Evolutionary conservation across 306 rosid species (phyloP).

Genomic region (Vigna angularis): DNA sequence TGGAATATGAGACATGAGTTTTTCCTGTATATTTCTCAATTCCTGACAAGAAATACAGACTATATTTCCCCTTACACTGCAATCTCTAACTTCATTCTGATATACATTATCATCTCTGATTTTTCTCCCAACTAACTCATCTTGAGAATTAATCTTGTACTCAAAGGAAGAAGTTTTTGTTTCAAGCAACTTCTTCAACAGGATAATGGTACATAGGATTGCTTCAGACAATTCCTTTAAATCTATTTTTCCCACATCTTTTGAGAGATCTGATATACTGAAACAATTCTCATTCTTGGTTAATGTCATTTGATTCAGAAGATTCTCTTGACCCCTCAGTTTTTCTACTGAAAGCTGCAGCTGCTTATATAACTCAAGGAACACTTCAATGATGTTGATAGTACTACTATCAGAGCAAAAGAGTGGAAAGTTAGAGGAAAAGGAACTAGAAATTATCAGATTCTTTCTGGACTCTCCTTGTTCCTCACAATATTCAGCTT

Average conservation of each 20-base stretch:
- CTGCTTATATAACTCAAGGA: constrained; percentile 50
- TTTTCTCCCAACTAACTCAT: constrained; percentile 28
- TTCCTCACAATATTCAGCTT: constrained; percentile 25
- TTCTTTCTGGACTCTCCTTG: constrained; percentile 35
- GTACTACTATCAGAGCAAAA: constrained; percentile 36
- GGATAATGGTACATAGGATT: constrained; percentile 34
- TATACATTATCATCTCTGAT: background rate
- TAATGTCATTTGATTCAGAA: constrained; percentile 22
- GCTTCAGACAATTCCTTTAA: constrained; percentile 41
- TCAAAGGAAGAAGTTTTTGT: constrained; percentile 30
- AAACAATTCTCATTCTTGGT: constrained; percentile 13
- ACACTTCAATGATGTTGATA: constrained; percentile 42
- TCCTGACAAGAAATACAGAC: constrained; percentile 28
- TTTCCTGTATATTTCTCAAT: constrained; percentile 20
- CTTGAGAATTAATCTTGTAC: constrained; percentile 24
- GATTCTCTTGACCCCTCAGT: constrained; percentile 38
- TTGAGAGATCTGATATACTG: constrained; percentile 37
- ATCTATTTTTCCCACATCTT: constrained; percentile 34
- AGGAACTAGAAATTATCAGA: constrained; percentile 25
- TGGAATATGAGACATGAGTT: background rate
- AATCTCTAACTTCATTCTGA: constrained; percentile 6
- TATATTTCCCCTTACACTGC: constrained; percentile 28
- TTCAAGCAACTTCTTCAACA: constrained; percentile 42
- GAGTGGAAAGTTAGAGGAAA: constrained; percentile 32
- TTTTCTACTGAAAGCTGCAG: constrained; percentile 47